Evolutionary conservation across 2,329 filamentous ascomycete genomes (phyloP).

Genomic region (Verticillium klebahnii): DNA sequence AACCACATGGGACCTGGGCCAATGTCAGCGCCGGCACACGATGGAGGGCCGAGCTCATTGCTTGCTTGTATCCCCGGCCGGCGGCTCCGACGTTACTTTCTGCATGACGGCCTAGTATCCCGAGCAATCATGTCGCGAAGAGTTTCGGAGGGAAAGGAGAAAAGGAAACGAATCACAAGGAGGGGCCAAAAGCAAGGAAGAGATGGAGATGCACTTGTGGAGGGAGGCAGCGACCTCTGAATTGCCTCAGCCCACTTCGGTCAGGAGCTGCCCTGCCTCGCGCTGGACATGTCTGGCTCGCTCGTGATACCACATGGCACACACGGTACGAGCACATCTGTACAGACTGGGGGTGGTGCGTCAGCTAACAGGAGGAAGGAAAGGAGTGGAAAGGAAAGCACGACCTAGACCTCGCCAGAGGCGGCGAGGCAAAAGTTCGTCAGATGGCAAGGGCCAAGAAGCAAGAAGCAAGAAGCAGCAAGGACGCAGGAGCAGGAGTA

Average conservation of each 20-base stretch:
- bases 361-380: too few species aligned
- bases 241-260: not conserved
- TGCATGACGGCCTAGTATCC: not conserved
- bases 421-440: not conserved
- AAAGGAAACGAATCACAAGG: not conserved
- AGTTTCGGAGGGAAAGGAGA: slow-evolving; percentile 1
- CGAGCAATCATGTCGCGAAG: not conserved
- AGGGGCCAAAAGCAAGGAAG: not conserved
- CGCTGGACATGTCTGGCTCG: not conserved
- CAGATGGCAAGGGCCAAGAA: not conserved
- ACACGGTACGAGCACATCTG: too few species aligned
- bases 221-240: too few species aligned
- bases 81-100: not conserved
- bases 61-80: not conserved
- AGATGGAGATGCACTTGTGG: not conserved
- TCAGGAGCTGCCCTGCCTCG: not conserved
- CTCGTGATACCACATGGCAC: too few species aligned
- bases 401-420: too few species aligned
- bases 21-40: too few species aligned
- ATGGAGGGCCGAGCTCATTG: not conserved
- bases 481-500: too few species aligned
- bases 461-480: not conserved
- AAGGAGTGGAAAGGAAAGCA: too few species aligned
- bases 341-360: too few species aligned
- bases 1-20: too few species aligned